Percentiles rank a stretch among this genome's conserved stretches.
phyloP scores from a whole-genome alignment of 2,329 filamentous ascomycete species.

The Didymella keratinophila region DNA sequence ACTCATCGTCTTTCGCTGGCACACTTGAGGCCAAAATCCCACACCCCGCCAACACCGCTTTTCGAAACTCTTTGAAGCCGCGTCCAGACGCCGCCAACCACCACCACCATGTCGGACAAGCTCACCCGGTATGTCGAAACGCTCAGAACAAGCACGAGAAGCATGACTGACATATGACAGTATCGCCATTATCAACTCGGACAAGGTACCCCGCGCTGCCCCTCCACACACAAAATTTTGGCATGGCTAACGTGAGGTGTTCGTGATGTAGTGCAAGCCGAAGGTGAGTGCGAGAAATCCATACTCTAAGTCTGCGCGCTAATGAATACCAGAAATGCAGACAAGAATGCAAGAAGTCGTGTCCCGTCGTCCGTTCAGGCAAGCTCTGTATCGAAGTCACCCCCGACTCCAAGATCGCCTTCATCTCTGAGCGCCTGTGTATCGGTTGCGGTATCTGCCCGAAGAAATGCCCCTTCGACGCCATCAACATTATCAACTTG shows the following conservation, averaged over 20 bases:
- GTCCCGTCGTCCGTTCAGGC: conserved; percentile 94
- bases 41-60: conserved; percentile 26
- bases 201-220: conserved; percentile 76
- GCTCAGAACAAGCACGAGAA: not conserved
- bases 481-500: conserved; percentile 99
- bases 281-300: conserved; percentile 65
- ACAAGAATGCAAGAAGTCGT: conserved; percentile 99
- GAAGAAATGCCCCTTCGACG: conserved; percentile 98
- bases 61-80: conserved; percentile 22
- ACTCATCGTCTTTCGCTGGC: conserved; percentile 16
- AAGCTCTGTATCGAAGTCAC: conserved; percentile 97
- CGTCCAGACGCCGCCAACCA: conserved; percentile 21
- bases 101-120: conserved; percentile 79
- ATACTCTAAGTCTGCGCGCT: conserved; percentile 26
- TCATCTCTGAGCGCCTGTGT: conserved; percentile 94
- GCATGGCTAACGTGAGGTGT: conserved; percentile 48
- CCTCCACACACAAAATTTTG: conserved; percentile 49
- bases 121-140: conserved; percentile 79
- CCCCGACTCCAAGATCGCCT: conserved; percentile 89
- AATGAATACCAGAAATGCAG: conserved; percentile 80
- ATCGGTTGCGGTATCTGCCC: conserved; percentile 99
- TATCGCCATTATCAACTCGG: conserved; percentile 98
- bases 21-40: conserved; percentile 31
- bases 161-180: conserved; percentile 51
- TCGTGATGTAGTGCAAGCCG: conserved; percentile 77